Percentiles rank a stretch among this genome's conserved stretches.
Evolutionary conservation across 371 early-diverging fungal species (phyloP).

Genomic region (Mucor racemosus): DNA sequence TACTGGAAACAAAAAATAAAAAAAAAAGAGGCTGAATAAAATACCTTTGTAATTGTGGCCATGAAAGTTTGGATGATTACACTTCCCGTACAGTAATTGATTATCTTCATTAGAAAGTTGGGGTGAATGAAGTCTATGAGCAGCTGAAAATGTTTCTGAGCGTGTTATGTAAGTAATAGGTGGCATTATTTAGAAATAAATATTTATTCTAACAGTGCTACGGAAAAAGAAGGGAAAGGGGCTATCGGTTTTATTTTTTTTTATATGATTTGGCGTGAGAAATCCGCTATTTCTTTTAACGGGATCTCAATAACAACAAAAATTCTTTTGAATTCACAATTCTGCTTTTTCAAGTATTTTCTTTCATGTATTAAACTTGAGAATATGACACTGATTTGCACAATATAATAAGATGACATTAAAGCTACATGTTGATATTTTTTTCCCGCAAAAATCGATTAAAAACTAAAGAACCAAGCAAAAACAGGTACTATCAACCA

Average conservation of each 20-base stretch:
- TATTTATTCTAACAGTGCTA: not conserved
- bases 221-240: conserved; percentile 8
- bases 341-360: no score
- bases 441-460: no score
- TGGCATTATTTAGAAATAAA: conserved; percentile 29
- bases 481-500: no score
- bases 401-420: no score
- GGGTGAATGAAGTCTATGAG: conserved; percentile 85
- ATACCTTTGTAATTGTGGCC: conserved; percentile 90
- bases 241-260: conserved; percentile 6
- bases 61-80: conserved; percentile 84
- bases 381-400: no score
- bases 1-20: not conserved
- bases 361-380: no score
- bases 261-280: conserved; percentile 9
- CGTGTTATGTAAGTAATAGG: conserved; percentile 74
- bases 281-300: no score
- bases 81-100: conserved; percentile 80
- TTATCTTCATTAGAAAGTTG: conserved; percentile 77
- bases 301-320: no score
- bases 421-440: no score
- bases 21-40: not conserved
- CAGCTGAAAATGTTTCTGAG: conserved; percentile 83
- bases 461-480: no score
- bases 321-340: no score